Evolutionary conservation across 2,329 filamentous ascomycete genomes (phyloP).

Genomic region (Aspergillus sergii): DNA sequence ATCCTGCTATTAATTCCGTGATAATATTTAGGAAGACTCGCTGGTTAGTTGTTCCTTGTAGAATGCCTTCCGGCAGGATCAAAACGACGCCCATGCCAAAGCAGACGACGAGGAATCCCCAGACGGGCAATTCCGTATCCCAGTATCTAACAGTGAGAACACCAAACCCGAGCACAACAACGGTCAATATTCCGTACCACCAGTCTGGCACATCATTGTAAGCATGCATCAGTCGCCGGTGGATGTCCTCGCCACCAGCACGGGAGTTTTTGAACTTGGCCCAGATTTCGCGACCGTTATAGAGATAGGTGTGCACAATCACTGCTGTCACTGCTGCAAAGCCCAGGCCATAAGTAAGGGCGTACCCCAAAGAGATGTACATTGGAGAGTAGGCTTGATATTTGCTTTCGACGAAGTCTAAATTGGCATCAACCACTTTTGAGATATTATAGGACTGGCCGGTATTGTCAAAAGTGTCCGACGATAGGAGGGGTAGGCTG

Average conservation of each 20-base stretch:
- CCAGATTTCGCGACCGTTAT: slow-evolving; percentile 39
- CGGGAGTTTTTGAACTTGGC: slow-evolving; percentile 35
- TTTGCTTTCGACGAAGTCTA: slow-evolving; percentile 35
- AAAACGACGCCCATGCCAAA: slow-evolving; percentile 42
- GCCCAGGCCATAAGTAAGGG: slow-evolving; percentile 40
- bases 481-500: slow-evolving; percentile 32
- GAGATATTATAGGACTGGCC: slow-evolving; percentile 34
- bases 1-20: slow-evolving; percentile 37
- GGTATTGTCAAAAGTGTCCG: slow-evolving; percentile 37
- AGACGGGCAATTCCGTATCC: slow-evolving; percentile 43
- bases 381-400: slow-evolving; percentile 46
- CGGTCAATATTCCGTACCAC: slow-evolving; percentile 56
- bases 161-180: slow-evolving; percentile 37
- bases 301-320: slow-evolving; percentile 37
- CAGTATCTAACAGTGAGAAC: slow-evolving; percentile 35
- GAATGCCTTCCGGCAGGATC: slow-evolving; percentile 45
- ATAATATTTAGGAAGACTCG: slow-evolving; percentile 36
- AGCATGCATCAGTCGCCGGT: slow-evolving; percentile 66
- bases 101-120: slow-evolving; percentile 41
- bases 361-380: slow-evolving; percentile 40
- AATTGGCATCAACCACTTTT: slow-evolving; percentile 30
- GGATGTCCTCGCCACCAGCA: slow-evolving; percentile 57
- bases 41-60: slow-evolving; percentile 34
- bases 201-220: slow-evolving; percentile 65
- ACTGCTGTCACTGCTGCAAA: slow-evolving; percentile 40